Base-by-base conservation (phyloP, 2,329 filamentous ascomycete genomes). In the Nemania sp. region DNA sequence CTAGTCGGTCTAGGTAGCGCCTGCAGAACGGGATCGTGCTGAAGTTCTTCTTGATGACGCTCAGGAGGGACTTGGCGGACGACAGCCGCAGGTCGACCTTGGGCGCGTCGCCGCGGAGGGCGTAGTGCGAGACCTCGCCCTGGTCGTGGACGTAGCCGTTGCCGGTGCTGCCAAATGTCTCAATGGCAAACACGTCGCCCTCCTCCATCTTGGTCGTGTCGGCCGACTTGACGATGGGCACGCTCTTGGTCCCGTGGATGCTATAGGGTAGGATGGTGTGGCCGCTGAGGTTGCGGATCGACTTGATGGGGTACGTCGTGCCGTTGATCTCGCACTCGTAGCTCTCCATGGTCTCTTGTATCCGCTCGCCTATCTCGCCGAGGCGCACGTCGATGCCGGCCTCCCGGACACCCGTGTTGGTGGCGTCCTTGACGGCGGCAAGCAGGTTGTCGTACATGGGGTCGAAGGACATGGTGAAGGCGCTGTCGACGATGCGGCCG, bases 121-220 rank as follows among this genome's bases (percentile, higher is more conserved):
- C 92, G 71, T 97, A 98, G 77, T 97, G 92, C 45, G 92, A 97
- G 17, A 87, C 86, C 81, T 96, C 93, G 77, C 92, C 90, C 77
- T 97, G 91, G 72, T 97, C 92, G 66, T 87, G 81, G 58, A 97
- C 91, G 72, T 91, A 90, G 66, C 92, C 93, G 74, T 91, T 93
- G 65, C 93, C 94, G 20, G 93, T 97, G 74, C 90, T 95, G 62
- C 93, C 94, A 75, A 97, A 97, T 0, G 93, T 97, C 80, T 97
- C 93, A 69, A 97, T 96, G 66, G 93, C 93, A 75, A 96, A 98
- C 17, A 92, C 88, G 73, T 98, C 93, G 43, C 92, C 92, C 78
- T 97, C 94, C 79, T 97, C 93, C 94, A 98, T 98, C 83, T 96
- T 97, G 54, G 92, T 96, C 74, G 89, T 87, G 72, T 96, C 91